A percentile compares a stretch with the other conserved stretches of the same genome.
These are phyloP conservation scores for Plasmodium cynomolgi DNA, from an alignment of 169 alveolate species.

Conservation along the genomic window DNA sequence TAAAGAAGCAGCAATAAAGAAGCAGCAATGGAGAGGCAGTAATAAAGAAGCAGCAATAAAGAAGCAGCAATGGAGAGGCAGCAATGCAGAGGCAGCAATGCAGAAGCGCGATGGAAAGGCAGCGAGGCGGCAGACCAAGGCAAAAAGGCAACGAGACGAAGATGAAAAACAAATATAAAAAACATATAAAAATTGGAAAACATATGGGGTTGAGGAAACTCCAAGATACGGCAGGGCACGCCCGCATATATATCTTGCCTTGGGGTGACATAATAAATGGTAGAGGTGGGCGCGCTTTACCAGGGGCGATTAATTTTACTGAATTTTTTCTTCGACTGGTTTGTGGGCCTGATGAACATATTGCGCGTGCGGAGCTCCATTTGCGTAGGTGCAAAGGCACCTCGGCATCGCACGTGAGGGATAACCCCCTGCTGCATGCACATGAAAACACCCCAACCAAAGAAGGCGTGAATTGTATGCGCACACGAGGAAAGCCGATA, in stretches of 20 bases:
- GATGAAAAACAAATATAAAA: slow-evolving; percentile 8
- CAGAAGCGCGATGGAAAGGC: neutral
- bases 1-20: neutral
- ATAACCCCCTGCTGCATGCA: neutral
- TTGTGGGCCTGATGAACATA: neutral
- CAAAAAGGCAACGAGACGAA: neutral
- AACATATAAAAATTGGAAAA: neutral
- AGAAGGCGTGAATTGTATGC: neutral
- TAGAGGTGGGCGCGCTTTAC: neutral
- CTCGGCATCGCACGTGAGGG: neutral
- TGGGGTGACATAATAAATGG: slow-evolving; percentile 15
- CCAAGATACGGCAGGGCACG: neutral
- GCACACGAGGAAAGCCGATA: neutral
- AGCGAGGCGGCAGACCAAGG: neutral
- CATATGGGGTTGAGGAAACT: neutral
- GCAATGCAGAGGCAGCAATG: too few species aligned
- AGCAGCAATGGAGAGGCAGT: neutral
- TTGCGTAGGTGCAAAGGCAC: neutral
- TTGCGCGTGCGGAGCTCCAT: neutral
- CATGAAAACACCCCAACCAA: neutral
- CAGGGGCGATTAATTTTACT: slow-evolving; percentile 7
- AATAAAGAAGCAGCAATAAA: neutral
- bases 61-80: neutral
- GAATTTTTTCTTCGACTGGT: neutral
- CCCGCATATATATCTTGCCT: neutral